phyloP scores from a whole-genome alignment of 75 land plant species.

The Adiantum capillusveneris region DNA sequence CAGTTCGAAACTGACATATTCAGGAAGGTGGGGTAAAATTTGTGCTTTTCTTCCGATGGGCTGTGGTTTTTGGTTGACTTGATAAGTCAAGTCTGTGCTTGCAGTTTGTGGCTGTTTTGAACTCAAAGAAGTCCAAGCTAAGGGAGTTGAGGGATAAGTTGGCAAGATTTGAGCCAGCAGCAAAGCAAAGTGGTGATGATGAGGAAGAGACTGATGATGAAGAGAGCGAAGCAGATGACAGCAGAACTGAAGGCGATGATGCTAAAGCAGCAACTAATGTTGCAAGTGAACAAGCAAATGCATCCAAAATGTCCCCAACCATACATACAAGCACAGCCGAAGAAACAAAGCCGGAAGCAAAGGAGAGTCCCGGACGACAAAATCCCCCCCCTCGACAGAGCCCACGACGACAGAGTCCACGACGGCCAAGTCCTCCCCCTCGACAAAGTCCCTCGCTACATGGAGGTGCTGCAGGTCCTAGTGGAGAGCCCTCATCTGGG shows the following conservation, averaged over 20 bases:
- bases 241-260: background rate
- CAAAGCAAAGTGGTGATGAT: constrained; percentile 35
- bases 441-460: background rate
- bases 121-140: constrained; percentile 76
- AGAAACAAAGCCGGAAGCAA: background rate
- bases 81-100: too few species aligned
- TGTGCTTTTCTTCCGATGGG: background rate
- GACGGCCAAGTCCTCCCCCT: background rate
- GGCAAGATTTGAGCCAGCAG: constrained; percentile 22
- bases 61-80: background rate
- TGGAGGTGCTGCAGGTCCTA: background rate
- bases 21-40: constrained; percentile 40
- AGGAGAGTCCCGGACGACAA: background rate
- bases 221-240: constrained; percentile 23
- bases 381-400: background rate
- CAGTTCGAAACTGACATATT: constrained; percentile 65
- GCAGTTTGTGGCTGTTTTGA: constrained; percentile 69
- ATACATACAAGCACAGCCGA: background rate
- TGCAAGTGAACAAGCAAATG: background rate
- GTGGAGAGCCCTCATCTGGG: background rate
- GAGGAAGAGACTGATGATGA: constrained; percentile 34
- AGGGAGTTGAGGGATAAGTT: constrained; percentile 52
- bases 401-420: background rate
- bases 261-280: constrained; percentile 3
- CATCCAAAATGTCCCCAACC: too few species aligned